Evolutionary conservation across 1,284 basidiomycete species (phyloP).

Genomic region (Malassezia dermatis): DNA sequence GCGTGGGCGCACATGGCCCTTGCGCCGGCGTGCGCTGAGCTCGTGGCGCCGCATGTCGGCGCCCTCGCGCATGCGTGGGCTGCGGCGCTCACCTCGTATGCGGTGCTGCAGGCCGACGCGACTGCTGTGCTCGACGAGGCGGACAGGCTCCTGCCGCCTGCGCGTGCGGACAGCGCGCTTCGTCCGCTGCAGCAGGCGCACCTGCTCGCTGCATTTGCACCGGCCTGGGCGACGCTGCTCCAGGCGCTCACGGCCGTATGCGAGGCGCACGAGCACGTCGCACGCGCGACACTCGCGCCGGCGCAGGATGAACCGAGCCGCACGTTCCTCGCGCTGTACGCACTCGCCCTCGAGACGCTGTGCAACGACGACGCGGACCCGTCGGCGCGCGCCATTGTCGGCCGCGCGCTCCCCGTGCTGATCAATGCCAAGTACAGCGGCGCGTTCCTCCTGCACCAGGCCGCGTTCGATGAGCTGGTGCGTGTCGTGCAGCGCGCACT

Average conservation of each 20-base stretch:
- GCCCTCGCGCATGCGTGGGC: conserved; percentile 77
- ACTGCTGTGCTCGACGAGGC: conserved; percentile 35
- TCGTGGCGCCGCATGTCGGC: conserved; percentile 70
- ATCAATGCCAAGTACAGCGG: conserved; percentile 71
- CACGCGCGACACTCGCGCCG: not conserved
- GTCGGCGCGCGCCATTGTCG: conserved; percentile 54
- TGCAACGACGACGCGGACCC: conserved; percentile 56
- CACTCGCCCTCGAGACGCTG: conserved; percentile 80
- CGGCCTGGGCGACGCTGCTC: conserved; percentile 71
- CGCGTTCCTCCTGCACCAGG: conserved; percentile 61
- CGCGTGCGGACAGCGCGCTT: conserved; percentile 53
- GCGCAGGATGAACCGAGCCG: not conserved
- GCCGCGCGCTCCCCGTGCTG: conserved; percentile 68
- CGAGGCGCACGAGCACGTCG: conserved; percentile 26
- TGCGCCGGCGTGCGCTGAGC: conserved; percentile 59
- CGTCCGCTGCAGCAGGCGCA: conserved; percentile 81
- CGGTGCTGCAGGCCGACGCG: conserved; percentile 64
- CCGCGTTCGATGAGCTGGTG: conserved; percentile 79
- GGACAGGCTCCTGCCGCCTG: conserved; percentile 51
- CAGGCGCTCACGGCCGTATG: conserved; percentile 70
- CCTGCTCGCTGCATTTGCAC: conserved; percentile 59
- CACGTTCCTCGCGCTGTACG: conserved; percentile 60
- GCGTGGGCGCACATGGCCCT: conserved; percentile 92
- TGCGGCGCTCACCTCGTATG: conserved; percentile 77
- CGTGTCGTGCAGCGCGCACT: conserved; percentile 79